phyloP scores from a whole-genome alignment of 352 stramenopile genomes.

The Thalassiosira mediterranea region DNA sequence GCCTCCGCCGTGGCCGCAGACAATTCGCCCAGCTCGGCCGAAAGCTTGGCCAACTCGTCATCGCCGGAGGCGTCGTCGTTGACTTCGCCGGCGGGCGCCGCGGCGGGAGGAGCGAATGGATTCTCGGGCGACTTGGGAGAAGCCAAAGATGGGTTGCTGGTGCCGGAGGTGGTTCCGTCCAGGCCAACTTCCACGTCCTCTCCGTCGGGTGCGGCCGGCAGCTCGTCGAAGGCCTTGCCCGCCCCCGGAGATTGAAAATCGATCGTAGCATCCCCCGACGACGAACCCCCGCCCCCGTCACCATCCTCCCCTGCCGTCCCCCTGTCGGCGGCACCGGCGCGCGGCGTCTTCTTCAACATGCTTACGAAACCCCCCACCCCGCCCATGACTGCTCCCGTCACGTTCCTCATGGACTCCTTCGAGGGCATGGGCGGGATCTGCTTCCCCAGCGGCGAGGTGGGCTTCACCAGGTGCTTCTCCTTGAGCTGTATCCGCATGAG shows the following conservation, averaged over 20 bases:
- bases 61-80: background rate
- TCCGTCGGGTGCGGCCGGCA: background rate
- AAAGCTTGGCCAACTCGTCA: constrained; percentile 8
- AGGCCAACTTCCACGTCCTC: constrained; percentile 10
- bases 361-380: constrained; percentile 37
- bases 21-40: constrained; percentile 8
- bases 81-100: background rate
- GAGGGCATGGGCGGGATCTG: constrained; percentile 13
- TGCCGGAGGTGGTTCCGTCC: constrained; percentile 5
- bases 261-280: background rate
- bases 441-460: constrained; percentile 10
- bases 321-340: background rate
- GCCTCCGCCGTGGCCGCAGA: constrained; percentile 19
- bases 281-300: background rate
- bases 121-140: background rate
- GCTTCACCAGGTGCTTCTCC: constrained; percentile 54
- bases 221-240: background rate
- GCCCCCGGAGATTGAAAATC: background rate
- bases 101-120: background rate
- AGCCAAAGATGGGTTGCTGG: background rate
- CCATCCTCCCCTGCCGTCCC: background rate
- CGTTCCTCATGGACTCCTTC: constrained; percentile 48
- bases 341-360: constrained; percentile 1
- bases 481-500: constrained; percentile 47
- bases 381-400: constrained; percentile 32